Evolutionary conservation across 164 flowering plant species (phyloP).

Genomic region (Santalum album): DNA sequence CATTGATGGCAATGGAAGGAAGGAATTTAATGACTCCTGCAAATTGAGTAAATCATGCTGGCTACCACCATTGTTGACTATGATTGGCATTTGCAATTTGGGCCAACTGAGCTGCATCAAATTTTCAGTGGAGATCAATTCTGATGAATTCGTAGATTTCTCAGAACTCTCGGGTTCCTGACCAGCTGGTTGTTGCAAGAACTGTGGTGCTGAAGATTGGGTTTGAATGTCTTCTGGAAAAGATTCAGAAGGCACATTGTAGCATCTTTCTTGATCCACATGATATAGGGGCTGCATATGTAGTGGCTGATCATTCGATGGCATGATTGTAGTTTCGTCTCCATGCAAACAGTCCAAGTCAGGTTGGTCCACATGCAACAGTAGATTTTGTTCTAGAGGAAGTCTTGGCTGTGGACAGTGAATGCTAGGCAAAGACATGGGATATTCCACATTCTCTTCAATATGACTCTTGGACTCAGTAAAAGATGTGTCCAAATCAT

Average conservation of each 20-base stretch:
- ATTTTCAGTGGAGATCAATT: slow-evolving; percentile 7
- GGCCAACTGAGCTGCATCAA: slow-evolving; percentile 5
- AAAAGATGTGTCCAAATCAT: slow-evolving; percentile 9
- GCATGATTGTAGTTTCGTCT: neutral
- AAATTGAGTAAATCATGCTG: slow-evolving; percentile 7
- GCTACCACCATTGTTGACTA: slow-evolving; percentile 5
- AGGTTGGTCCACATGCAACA: slow-evolving; percentile 3
- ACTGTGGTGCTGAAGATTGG: slow-evolving; percentile 15
- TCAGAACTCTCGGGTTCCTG: slow-evolving; percentile 13
- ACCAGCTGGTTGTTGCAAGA: slow-evolving; percentile 7
- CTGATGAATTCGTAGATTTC: slow-evolving; percentile 9
- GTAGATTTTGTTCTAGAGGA: neutral
- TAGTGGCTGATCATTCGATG: too few relatives aligned
- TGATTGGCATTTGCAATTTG: slow-evolving; percentile 10
- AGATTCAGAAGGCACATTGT: slow-evolving; percentile 11
- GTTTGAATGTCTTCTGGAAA: slow-evolving; percentile 9
- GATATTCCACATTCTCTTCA: slow-evolving; percentile 1
- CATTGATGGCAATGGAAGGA: slow-evolving; percentile 8
- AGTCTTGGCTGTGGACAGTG: slow-evolving; percentile 2
- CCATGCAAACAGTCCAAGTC: neutral
- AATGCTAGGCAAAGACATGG: slow-evolving; percentile 3
- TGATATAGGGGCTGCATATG: too few relatives aligned
- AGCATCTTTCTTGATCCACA: slow-evolving; percentile 13
- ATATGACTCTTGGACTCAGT: neutral
- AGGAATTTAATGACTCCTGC: slow-evolving; percentile 11